phyloP scores from a whole-genome alignment of 2,329 filamentous ascomycete species.

The Calonectria crousiana region DNA sequence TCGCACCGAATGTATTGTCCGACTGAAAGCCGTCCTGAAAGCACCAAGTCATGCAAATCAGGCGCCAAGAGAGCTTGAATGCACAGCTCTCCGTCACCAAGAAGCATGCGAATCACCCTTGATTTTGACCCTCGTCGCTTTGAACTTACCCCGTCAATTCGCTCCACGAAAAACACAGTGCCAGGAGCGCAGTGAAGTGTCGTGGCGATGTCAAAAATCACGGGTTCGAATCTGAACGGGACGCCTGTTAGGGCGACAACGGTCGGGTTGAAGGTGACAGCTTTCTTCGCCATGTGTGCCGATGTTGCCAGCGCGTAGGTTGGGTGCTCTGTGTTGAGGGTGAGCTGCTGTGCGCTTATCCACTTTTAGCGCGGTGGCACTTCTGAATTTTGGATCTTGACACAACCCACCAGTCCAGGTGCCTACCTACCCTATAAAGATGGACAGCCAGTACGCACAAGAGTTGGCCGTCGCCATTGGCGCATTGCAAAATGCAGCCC shows the following conservation, averaged over 20 bases:
- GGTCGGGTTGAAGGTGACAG: conserved; percentile 39
- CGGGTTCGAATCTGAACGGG: conserved; percentile 49
- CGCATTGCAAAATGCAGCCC: conserved; percentile 59
- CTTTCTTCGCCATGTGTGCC: conserved; percentile 39
- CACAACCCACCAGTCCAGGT: conserved; percentile 20
- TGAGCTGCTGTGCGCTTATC: background rate
- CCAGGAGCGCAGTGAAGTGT: conserved; percentile 61
- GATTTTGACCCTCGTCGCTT: conserved; percentile 50
- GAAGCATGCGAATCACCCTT: conserved; percentile 60
- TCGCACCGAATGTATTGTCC: conserved; percentile 64
- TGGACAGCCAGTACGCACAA: conserved; percentile 57
- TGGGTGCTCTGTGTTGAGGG: background rate
- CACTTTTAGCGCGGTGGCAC: background rate
- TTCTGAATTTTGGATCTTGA: background rate
- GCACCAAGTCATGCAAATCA: conserved; percentile 62
- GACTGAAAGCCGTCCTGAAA: conserved; percentile 57
- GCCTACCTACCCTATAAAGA: conserved; percentile 35
- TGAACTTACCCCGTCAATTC: conserved; percentile 51
- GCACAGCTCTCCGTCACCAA: conserved; percentile 66
- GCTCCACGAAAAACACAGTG: conserved; percentile 64
- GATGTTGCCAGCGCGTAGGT: conserved; percentile 30
- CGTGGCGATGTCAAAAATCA: conserved; percentile 62
- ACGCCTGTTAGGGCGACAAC: conserved; percentile 42
- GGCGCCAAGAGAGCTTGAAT: conserved; percentile 64
- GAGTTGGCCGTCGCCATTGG: conserved; percentile 59